These are phyloP conservation scores for Calonectria leucothoes DNA, from an alignment of 2,329 filamentous ascomycete genomes.

Conservation along the genomic window DNA sequence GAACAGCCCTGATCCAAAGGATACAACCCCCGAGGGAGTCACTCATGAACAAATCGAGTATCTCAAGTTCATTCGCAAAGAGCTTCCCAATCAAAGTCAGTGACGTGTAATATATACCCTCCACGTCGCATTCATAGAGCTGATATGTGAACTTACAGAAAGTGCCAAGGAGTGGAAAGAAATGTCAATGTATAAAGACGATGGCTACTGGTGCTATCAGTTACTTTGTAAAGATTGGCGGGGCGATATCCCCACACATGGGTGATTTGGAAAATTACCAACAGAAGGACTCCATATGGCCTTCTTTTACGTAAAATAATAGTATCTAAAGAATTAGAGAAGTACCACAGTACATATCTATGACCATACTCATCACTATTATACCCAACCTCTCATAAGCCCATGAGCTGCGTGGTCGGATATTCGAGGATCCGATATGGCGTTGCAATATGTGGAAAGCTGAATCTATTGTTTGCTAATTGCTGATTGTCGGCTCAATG, in stretches of 20 bases:
- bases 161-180: background rate
- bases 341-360: background rate
- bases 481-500: background rate
- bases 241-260: background rate
- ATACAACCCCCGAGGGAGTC: background rate
- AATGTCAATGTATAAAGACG: background rate
- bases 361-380: background rate
- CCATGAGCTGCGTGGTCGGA: background rate
- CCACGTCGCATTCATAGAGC: no score
- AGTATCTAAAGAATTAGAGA: background rate
- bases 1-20: background rate
- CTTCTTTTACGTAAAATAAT: background rate
- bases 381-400: background rate
- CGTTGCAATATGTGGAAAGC: background rate
- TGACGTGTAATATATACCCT: no score
- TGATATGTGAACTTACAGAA: background rate
- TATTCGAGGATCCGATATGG: background rate
- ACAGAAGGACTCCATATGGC: background rate
- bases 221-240: background rate
- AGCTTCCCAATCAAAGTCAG: background rate
- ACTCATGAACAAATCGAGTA: background rate
- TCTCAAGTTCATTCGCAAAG: background rate
- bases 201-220: background rate
- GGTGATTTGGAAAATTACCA: background rate
- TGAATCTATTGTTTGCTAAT: no score